A percentile compares a stretch with the other conserved stretches of the same genome.
Evolutionary conservation across 2,329 filamentous ascomycete species (phyloP).

Genomic region (Thielaviopsis euricoi): DNA sequence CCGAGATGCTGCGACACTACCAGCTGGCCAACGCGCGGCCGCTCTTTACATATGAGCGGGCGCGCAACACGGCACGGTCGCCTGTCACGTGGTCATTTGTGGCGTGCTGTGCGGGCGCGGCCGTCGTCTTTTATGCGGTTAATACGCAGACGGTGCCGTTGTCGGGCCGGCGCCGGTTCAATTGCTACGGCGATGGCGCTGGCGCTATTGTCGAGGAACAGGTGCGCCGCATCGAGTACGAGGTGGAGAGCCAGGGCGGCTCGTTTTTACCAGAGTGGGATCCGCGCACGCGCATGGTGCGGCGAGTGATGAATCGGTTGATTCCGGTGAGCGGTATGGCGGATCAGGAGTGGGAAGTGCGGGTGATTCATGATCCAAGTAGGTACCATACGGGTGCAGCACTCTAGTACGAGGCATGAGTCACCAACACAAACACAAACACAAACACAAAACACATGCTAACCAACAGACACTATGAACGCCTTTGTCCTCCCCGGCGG

Average conservation of each 20-base stretch:
- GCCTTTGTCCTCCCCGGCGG: constrained; percentile 66
- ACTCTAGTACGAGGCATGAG: no score
- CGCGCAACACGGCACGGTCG: constrained; percentile 19
- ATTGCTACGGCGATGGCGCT: constrained; percentile 36
- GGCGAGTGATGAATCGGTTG: constrained; percentile 46
- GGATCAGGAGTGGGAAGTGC: constrained; percentile 50
- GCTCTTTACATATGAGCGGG: constrained; percentile 19
- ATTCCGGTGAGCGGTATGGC: constrained; percentile 49
- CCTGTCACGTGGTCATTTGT: constrained; percentile 25
- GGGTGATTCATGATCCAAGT: constrained; percentile 52
- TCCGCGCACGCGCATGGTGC: constrained; percentile 34
- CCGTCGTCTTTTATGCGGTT: constrained; percentile 43
- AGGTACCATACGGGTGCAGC: no score
- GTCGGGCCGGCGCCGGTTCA: constrained; percentile 57
- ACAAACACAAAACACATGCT: neutral
- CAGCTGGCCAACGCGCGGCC: constrained; percentile 20
- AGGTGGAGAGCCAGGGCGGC: constrained; percentile 33
- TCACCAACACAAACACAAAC: neutral
- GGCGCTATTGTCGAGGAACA: constrained; percentile 34
- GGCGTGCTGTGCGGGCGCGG: constrained; percentile 25
- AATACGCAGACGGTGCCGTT: constrained; percentile 60
- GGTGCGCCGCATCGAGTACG: constrained; percentile 39
- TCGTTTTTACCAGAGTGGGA: constrained; percentile 44
- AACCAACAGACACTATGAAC: constrained; percentile 37
- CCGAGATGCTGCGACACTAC: constrained; percentile 11